phyloP scores from a whole-genome alignment of 176 grass and related monocot species.

The Chrysopogon serrulatus region DNA sequence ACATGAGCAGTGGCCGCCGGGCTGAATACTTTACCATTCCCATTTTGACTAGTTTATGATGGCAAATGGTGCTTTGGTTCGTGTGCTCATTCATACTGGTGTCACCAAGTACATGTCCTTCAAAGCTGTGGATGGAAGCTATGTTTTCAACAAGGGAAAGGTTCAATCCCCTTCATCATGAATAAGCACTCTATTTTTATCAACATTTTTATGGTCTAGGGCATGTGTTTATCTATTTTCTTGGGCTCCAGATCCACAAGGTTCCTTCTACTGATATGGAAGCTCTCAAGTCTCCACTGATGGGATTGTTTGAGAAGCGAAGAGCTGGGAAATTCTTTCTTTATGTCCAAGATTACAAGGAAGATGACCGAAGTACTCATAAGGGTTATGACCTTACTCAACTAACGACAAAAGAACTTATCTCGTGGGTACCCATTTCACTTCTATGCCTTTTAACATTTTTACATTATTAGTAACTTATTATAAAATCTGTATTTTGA shows the following conservation, averaged over 20 bases:
- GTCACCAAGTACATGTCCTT: constrained; percentile 87
- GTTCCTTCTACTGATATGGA: constrained; percentile 94
- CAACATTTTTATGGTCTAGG: background rate
- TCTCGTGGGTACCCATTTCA: constrained; percentile 56
- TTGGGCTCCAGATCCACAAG: constrained; percentile 61
- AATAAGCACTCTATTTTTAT: background rate
- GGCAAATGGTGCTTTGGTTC: constrained; percentile 86
- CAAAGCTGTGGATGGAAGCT: constrained; percentile 91
- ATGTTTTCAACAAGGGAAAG: constrained; percentile 94
- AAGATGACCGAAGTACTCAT: constrained; percentile 82
- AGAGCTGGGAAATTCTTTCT: constrained; percentile 87
- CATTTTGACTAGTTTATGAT: constrained; percentile 77
- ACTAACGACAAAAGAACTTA: constrained; percentile 73
- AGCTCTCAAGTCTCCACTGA: constrained; percentile 84
- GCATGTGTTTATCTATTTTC: background rate
- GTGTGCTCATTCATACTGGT: constrained; percentile 82
- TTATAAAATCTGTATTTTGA: background rate
- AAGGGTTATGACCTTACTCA: constrained; percentile 71
- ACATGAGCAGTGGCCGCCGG: background rate
- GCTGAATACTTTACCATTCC: background rate
- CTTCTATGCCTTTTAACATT: background rate
- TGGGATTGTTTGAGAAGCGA: constrained; percentile 98
- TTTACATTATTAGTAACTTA: background rate
- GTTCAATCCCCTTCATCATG: constrained; percentile 9
- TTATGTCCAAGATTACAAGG: constrained; percentile 86